Evolutionary conservation across 352 stramenopile genomes (phyloP).

Genomic region (Phytophthora chlamydospora): DNA sequence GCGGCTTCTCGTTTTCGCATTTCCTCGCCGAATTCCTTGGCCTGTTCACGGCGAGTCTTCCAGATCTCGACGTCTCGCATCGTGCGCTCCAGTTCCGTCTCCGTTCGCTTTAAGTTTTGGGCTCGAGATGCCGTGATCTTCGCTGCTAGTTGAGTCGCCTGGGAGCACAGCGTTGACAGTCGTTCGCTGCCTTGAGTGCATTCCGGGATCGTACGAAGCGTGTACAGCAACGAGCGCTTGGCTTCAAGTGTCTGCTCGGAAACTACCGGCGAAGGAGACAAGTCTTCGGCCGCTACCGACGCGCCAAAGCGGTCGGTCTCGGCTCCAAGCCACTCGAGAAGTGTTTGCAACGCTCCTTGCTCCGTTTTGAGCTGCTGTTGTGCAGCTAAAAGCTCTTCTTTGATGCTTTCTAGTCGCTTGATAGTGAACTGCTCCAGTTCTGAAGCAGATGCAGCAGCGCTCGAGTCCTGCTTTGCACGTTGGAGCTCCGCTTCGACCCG

Average conservation of each 20-base stretch:
- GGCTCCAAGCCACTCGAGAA: constrained; percentile 47
- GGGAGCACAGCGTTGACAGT: constrained; percentile 49
- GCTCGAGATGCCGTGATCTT: constrained; percentile 54
- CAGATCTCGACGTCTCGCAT: constrained; percentile 73
- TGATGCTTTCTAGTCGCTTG: constrained; percentile 46
- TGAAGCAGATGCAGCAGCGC: neutral
- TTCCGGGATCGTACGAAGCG: constrained; percentile 45
- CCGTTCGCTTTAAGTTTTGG: constrained; percentile 57
- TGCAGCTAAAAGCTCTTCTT: constrained; percentile 44
- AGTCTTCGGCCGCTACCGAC: constrained; percentile 28
- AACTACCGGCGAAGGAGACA: constrained; percentile 12
- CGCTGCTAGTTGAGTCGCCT: constrained; percentile 49
- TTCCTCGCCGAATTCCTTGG: constrained; percentile 63
- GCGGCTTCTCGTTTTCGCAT: constrained; percentile 52
- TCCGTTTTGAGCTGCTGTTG: constrained; percentile 56
- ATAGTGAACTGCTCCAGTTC: constrained; percentile 16
- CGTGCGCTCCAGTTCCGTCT: constrained; percentile 57
- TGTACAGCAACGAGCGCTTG: constrained; percentile 27
- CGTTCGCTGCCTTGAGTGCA: constrained; percentile 55
- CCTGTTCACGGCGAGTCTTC: constrained; percentile 59
- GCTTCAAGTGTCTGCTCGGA: constrained; percentile 27
- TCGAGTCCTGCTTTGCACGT: constrained; percentile 29
- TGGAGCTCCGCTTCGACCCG: constrained; percentile 53
- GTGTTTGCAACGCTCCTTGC: constrained; percentile 51
- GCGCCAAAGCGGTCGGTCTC: constrained; percentile 55